Evolutionary conservation across 177 flowering plant species (phyloP).

Genomic region (Vitis hybrid): DNA sequence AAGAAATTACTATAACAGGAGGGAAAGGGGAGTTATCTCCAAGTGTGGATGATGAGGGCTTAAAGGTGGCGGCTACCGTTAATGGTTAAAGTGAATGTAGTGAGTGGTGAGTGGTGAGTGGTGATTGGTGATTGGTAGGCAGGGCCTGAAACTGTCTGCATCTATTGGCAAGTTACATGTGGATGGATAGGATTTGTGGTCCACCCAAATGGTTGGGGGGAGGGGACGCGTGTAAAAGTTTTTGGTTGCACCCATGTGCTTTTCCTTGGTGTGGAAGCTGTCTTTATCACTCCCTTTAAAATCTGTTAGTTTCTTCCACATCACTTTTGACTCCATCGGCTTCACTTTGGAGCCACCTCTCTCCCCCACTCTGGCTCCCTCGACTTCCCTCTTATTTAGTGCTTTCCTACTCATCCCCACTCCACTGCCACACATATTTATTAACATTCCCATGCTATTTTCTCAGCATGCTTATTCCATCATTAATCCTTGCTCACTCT

Average conservation of each 20-base stretch:
- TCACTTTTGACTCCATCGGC: neutral
- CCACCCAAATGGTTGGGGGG: conserved; percentile 3
- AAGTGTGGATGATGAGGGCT: too few relatives aligned
- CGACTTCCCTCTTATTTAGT: too few relatives aligned
- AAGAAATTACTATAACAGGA: neutral
- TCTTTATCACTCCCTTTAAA: conserved; percentile 5
- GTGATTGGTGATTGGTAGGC: conserved; percentile 13
- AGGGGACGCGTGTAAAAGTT: conserved; percentile 22
- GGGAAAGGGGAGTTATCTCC: neutral
- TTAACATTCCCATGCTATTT: too few relatives aligned
- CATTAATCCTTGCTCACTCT: too few relatives aligned
- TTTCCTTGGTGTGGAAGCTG: conserved; percentile 16
- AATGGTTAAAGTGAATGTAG: neutral
- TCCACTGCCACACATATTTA: too few relatives aligned
- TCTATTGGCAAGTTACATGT: conserved; percentile 5
- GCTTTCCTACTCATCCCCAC: too few relatives aligned
- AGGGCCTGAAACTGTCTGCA: conserved; percentile 4
- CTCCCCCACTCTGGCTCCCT: too few relatives aligned
- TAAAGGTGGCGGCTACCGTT: conserved; percentile 8
- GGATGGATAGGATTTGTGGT: conserved; percentile 27
- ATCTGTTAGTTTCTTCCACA: conserved; percentile 1
- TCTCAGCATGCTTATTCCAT: too few relatives aligned
- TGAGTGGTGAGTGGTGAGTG: conserved; percentile 6
- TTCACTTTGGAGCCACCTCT: too few relatives aligned
- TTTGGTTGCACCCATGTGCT: conserved; percentile 29